These are phyloP conservation scores for Xylaria sp. DNA, from an alignment of 2,329 filamentous ascomycete species.

Conservation along the genomic window DNA sequence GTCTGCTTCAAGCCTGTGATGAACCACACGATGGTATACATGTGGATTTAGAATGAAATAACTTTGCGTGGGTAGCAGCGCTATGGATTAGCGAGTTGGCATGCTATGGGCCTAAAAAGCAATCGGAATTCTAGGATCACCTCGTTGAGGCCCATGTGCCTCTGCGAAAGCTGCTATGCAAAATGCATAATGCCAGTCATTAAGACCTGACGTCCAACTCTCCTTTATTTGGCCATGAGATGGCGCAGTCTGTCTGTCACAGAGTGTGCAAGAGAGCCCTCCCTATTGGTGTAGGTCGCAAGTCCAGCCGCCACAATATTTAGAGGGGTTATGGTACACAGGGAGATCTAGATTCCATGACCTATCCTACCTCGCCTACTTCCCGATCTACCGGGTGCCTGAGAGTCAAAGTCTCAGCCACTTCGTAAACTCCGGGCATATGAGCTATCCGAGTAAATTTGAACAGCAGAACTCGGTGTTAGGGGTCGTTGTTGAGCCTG, in stretches of 20 bases:
- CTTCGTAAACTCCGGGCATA: not conserved
- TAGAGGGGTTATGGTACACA: not conserved
- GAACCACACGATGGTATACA: not conserved
- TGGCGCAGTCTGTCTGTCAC: not conserved
- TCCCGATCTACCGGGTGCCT: not conserved
- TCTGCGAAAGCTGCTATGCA: no score
- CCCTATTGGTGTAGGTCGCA: not conserved
- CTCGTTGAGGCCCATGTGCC: no score
- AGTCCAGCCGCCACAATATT: not conserved
- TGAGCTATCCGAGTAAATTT: no score
- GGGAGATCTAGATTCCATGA: not conserved
- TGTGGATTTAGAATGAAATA: not conserved
- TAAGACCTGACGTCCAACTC: not conserved
- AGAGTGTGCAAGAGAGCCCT: slow-evolving; percentile 1
- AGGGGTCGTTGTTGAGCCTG: no score
- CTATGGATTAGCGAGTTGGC: no score
- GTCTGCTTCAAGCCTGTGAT: not conserved
- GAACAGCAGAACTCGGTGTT: no score
- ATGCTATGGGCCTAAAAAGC: no score
- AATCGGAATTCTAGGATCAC: no score
- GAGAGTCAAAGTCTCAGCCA: not conserved
- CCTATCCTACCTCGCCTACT: not conserved
- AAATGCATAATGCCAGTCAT: not conserved
- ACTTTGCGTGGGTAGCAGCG: not conserved
- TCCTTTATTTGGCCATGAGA: slow-evolving; percentile 6